A percentile compares a stretch with the other conserved stretches of the same genome.
These are phyloP conservation scores for Nemania diffusa DNA, from an alignment of 2,329 filamentous ascomycete genomes.

Conservation along the genomic window DNA sequence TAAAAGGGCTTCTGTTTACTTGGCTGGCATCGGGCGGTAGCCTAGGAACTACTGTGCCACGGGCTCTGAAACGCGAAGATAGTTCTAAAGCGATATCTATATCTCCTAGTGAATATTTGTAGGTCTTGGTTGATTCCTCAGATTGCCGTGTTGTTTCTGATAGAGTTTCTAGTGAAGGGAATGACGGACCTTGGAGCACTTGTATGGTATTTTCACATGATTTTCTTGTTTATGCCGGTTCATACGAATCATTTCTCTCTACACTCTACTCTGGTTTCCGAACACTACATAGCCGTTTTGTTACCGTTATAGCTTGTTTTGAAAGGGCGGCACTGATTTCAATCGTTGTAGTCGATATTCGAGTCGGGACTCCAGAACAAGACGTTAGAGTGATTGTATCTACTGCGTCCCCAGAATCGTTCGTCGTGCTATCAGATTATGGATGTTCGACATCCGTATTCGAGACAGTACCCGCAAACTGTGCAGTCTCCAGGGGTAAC, in stretches of 20 bases:
- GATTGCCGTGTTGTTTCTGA: constrained; percentile 30
- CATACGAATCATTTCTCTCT: not conserved
- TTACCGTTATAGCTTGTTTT: not conserved
- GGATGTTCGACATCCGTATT: constrained; percentile 50
- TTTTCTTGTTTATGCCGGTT: not conserved
- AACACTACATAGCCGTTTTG: not conserved
- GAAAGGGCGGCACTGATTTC: constrained; percentile 1
- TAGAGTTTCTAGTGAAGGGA: constrained; percentile 49
- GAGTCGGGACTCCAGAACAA: constrained; percentile 52
- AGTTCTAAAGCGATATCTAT: constrained; percentile 43
- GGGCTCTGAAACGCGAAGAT: constrained; percentile 3
- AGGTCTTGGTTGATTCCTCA: constrained; percentile 30
- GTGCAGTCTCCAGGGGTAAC: constrained; percentile 51
- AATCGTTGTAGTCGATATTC: constrained; percentile 45
- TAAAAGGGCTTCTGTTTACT: constrained; percentile 27
- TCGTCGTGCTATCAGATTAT: constrained; percentile 48
- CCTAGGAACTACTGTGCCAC: constrained; percentile 7
- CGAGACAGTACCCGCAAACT: constrained; percentile 49
- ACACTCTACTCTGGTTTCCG: not conserved
- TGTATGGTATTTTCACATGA: constrained; percentile 29
- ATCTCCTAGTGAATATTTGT: constrained; percentile 53
- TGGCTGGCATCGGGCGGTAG: constrained; percentile 31
- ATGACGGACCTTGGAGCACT: constrained; percentile 55
- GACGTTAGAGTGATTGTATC: constrained; percentile 53
- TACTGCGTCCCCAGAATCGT: constrained; percentile 52